Conservation (phyloP, 2,329 filamentous ascomycete species). For the Pseudonectria buxi region DNA sequence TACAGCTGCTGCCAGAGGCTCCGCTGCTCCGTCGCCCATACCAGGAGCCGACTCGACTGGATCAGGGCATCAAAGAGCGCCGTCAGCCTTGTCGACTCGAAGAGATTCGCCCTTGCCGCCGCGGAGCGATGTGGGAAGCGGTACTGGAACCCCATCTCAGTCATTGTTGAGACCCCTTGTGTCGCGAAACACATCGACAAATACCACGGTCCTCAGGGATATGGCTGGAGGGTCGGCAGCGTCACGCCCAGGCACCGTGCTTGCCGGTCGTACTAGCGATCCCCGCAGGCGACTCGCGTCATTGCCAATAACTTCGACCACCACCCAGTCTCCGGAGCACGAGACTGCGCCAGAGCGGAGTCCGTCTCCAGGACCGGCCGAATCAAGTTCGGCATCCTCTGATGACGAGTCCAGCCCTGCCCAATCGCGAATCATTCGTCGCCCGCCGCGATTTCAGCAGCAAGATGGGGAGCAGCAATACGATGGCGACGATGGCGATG, state of each 20-base stretch:
- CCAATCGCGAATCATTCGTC: slow-evolving; percentile 54
- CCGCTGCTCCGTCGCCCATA: slow-evolving; percentile 50
- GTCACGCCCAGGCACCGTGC: slow-evolving; percentile 18
- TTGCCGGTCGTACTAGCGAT: slow-evolving; percentile 21
- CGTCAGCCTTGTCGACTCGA: slow-evolving; percentile 51
- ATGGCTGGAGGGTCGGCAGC: slow-evolving; percentile 25
- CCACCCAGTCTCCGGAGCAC: slow-evolving; percentile 17
- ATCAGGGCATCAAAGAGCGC: slow-evolving; percentile 33
- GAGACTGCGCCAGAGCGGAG: slow-evolving; percentile 15
- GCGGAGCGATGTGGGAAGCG: slow-evolving; percentile 38
- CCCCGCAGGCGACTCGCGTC: slow-evolving; percentile 38
- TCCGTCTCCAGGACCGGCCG: slow-evolving; percentile 30
- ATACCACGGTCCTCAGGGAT: slow-evolving; percentile 35
- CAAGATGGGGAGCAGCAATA: slow-evolving; percentile 31
- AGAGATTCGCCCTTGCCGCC: slow-evolving; percentile 47
- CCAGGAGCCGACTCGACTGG: slow-evolving; percentile 41
- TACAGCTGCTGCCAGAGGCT: slow-evolving; percentile 50
- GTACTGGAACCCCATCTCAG: slow-evolving; percentile 37
- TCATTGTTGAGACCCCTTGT: slow-evolving; percentile 37
- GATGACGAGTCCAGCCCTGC: slow-evolving; percentile 46
- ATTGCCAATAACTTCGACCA: slow-evolving; percentile 31
- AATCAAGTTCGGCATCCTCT: slow-evolving; percentile 36
- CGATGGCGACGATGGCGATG: slow-evolving; percentile 49
- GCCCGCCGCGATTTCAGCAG: slow-evolving; percentile 46
- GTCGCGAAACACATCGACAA: slow-evolving; percentile 43